phyloP scores from a whole-genome alignment of 2,329 filamentous ascomycete species.

The Colletotrichum sp. region DNA sequence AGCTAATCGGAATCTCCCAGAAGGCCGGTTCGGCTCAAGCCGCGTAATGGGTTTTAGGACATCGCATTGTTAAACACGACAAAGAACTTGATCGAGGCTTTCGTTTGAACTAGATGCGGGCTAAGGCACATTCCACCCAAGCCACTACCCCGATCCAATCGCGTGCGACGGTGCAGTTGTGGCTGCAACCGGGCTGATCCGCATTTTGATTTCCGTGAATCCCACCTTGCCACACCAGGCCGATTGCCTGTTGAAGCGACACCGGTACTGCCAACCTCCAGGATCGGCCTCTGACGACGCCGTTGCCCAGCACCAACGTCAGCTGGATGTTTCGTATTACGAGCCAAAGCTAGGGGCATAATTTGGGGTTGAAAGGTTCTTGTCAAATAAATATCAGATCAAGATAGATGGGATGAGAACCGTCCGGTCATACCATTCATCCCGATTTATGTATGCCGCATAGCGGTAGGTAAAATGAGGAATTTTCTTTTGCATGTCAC shows the following conservation, averaged over 20 bases:
- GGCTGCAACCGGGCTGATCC: neutral
- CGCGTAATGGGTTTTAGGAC: neutral
- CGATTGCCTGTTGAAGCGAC: neutral
- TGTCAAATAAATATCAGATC: neutral
- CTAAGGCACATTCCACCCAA: neutral
- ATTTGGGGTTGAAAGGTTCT: neutral
- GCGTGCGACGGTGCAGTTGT: neutral
- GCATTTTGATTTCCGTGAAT: neutral
- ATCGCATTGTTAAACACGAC: neutral
- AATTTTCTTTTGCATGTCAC: neutral
- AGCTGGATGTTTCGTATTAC: neutral
- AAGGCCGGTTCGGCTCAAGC: neutral
- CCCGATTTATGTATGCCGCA: neutral
- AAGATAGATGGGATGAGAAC: neutral
- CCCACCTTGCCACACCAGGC: neutral
- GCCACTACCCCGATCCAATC: neutral
- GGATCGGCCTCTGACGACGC: neutral
- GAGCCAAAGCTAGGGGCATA: neutral
- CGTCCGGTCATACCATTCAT: neutral
- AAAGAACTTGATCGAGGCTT: neutral
- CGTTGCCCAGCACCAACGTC: neutral
- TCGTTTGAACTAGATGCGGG: neutral
- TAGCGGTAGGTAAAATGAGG: neutral
- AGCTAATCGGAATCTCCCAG: neutral
- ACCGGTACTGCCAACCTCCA: neutral